Evolutionary conservation across 2,329 filamentous ascomycete species (phyloP), one percentile per base, ranked within the genome.

Genomic region (Emericellopsis atlantica): DNA sequence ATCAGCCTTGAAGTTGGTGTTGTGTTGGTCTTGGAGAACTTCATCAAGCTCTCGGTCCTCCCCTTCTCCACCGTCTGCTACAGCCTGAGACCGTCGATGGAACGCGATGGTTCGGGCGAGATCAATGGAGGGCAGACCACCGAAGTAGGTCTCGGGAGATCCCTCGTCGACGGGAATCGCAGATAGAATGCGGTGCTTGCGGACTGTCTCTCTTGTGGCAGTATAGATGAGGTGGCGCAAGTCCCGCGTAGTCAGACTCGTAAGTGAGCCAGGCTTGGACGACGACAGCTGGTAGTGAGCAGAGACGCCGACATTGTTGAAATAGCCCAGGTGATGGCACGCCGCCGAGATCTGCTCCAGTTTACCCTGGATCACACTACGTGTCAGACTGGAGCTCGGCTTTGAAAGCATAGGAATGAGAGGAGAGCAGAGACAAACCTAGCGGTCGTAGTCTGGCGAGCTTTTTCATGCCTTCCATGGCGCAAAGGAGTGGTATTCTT

Each of bases 341-440:
- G 58, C 47, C 2, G 63, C 65, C 6, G 63, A 67, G 48, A 59
- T 64, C 36, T 62, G 59, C 50, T 71, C 66, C 33, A 67, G 48
- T 18, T 54, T 55, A 35, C 65, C 65, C 64, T 66, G 26, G 4
- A 29, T 7, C 26, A 29, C 26, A 21, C 6, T 29, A 9, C 26
- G 8, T 9, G 26, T 29, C 26, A 29, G 26, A 3, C 6, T 29
- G 26, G 18, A 21, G 18, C 18, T 21, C 5, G 18, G 18, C 18
- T 21, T 32, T 32, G 11, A 32, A 6, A 6, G 15, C 11, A 15
- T 4, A 32, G 31, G 31, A 32, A 32, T 32, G 31, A 4, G 31
- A 15, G 15, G 11, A 12, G 31, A 15, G 31, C 6, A 12, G 31
- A 32, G n/a, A 35, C 32, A 8, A 11, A 35, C 32, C 32, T 8